Conservation (phyloP, 805 yeast genomes). For the Lipomyces mesembrius region DNA sequence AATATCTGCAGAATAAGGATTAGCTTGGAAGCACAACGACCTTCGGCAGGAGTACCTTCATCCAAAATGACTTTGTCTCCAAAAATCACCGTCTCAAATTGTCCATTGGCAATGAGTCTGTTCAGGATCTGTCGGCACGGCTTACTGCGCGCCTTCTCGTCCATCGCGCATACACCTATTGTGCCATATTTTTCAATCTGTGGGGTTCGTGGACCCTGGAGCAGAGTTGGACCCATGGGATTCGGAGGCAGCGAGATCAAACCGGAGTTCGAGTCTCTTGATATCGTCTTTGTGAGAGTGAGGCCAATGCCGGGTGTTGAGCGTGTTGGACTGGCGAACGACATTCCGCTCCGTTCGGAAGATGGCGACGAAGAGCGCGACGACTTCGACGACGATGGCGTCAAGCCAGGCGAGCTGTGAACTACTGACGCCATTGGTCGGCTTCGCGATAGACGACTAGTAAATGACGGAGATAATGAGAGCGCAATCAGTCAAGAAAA, state of each 20-base stretch:
- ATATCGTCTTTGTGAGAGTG: slow-evolving; percentile 29
- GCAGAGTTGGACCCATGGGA: slow-evolving; percentile 29
- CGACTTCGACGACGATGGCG: slow-evolving; percentile 14
- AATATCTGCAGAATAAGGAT: slow-evolving; percentile 48
- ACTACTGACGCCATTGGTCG: slow-evolving; percentile 7
- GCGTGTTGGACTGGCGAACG: slow-evolving; percentile 30
- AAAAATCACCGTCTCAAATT: slow-evolving; percentile 93
- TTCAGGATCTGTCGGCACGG: slow-evolving; percentile 92
- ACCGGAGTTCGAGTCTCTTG: slow-evolving; percentile 27
- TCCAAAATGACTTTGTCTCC: slow-evolving; percentile 97
- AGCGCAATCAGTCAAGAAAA: background rate
- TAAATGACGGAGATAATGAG: background rate
- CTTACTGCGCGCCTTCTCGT: slow-evolving; percentile 90
- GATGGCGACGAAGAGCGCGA: slow-evolving; percentile 25
- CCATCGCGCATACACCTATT: slow-evolving; percentile 99
- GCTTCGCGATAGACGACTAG: background rate
- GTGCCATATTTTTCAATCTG: slow-evolving; percentile 63
- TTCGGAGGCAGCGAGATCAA: slow-evolving; percentile 23
- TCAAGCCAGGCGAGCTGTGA: background rate
- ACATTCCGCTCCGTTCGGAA: slow-evolving; percentile 14
- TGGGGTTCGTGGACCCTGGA: slow-evolving; percentile 35
- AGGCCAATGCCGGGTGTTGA: slow-evolving; percentile 13
- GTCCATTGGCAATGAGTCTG: slow-evolving; percentile 81
- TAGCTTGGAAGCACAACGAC: background rate
- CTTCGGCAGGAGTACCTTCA: slow-evolving; percentile 51